Evolutionary conservation across 805 yeast species (phyloP).

Genomic region (Pichia membranifaciens): DNA sequence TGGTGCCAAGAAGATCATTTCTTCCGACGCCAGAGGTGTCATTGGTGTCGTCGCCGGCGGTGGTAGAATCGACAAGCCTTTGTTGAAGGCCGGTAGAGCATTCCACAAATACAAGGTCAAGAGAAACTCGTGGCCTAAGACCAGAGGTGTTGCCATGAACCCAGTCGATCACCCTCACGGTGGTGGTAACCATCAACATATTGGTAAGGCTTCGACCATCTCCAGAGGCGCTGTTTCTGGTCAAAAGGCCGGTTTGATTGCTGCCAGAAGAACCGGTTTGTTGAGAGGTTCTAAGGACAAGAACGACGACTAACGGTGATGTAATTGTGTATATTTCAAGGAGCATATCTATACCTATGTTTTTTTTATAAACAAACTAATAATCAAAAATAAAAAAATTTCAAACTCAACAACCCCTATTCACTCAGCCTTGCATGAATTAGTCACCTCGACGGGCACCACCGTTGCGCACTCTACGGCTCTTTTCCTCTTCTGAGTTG

Average conservation of each 20-base stretch:
- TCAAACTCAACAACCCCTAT: too few relatives aligned
- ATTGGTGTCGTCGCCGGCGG: constrained; percentile 99
- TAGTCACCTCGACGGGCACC: too few relatives aligned
- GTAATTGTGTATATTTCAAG: constrained; percentile 2
- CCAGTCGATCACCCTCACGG: constrained; percentile 99
- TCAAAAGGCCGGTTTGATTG: constrained; percentile 99
- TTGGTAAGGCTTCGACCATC: constrained; percentile 99
- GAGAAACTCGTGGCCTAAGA: constrained; percentile 99
- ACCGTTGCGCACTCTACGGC: too few relatives aligned
- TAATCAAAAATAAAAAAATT: constrained; percentile 3
- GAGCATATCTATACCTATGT: constrained; percentile 7
- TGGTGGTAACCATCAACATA: constrained; percentile 99
- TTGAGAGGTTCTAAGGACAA: constrained; percentile 95
- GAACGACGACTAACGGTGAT: constrained; percentile 27
- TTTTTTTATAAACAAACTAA: constrained; percentile 8
- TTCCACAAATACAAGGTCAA: constrained; percentile 99
- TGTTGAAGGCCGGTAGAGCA: constrained; percentile 99
- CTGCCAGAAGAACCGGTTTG: constrained; percentile 99
- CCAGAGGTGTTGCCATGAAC: constrained; percentile 99
- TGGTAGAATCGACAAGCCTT: constrained; percentile 99
- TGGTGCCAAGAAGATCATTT: constrained; percentile 95
- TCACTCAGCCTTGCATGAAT: too few relatives aligned
- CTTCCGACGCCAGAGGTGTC: constrained; percentile 98
- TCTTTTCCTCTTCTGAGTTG: too few relatives aligned
- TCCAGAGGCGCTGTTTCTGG: constrained; percentile 99